A percentile compares a stretch with the other conserved stretches of the same genome.
Conservation (phyloP, 78 protist species). For the Dictyostelium brefeldianum region DNA sequence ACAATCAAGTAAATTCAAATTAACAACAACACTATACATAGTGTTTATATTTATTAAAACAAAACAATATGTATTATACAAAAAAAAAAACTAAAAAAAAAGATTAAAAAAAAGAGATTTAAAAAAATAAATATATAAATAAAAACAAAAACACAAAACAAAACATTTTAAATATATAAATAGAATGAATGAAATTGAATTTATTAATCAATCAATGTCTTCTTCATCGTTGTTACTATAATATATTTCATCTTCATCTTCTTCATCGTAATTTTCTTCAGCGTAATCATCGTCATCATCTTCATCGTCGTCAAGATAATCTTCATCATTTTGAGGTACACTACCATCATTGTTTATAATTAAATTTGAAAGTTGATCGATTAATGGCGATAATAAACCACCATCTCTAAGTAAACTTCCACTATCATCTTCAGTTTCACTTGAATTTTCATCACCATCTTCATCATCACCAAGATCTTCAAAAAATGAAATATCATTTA, state of each 20-base stretch:
- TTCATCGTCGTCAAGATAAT: neutral
- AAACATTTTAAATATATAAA: no score
- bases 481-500: neutral
- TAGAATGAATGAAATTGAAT: no score
- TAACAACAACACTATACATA: no score
- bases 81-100: no score
- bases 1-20: neutral
- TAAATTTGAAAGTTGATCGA: neutral
- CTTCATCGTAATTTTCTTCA: neutral
- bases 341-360: neutral
- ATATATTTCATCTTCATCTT: neutral
- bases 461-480: neutral
- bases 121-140: no score
- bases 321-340: constrained; percentile 1
- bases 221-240: no score
- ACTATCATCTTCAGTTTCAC: neutral
- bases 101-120: no score
- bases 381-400: neutral
- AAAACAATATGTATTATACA: no score
- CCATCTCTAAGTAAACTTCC: neutral
- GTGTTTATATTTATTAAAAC: no score
- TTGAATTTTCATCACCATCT: neutral
- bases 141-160: no score
- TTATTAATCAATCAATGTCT: no score
- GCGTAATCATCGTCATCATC: constrained; percentile 1